phyloP scores from a whole-genome alignment of 2,329 filamentous ascomycete genomes.

The Verticillium longisporum region DNA sequence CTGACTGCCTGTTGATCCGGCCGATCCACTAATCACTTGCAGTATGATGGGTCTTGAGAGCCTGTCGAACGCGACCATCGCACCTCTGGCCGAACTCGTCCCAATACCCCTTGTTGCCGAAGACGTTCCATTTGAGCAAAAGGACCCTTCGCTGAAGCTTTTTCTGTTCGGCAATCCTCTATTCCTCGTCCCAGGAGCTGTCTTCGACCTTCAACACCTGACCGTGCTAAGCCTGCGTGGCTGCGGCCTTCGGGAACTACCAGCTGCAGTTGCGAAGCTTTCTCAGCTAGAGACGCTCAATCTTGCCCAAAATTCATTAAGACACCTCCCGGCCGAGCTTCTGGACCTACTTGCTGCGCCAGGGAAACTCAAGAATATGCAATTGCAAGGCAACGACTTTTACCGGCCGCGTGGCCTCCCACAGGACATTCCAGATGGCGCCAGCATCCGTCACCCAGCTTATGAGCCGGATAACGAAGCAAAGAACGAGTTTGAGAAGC shows the following conservation, averaged over 20 bases:
- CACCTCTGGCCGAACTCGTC: constrained; percentile 47
- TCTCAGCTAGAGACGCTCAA: constrained; percentile 56
- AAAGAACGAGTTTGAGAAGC: constrained; percentile 4
- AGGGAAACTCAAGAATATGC: constrained; percentile 42
- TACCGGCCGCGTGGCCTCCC: constrained; percentile 27
- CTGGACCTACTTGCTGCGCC: constrained; percentile 44
- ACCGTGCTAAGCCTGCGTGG: constrained; percentile 60
- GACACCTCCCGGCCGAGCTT: constrained; percentile 56
- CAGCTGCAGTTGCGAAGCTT: constrained; percentile 51
- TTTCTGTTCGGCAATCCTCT: constrained; percentile 56
- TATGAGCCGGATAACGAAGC: constrained; percentile 14
- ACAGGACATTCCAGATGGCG: constrained; percentile 4
- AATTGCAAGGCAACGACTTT: constrained; percentile 58
- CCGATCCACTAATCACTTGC: constrained; percentile 3
- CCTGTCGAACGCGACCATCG: constrained; percentile 50
- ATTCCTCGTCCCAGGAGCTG: constrained; percentile 44
- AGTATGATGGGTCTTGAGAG: constrained; percentile 40
- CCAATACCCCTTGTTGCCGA: constrained; percentile 47
- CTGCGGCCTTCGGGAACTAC: constrained; percentile 55
- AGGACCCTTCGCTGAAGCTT: constrained; percentile 53
- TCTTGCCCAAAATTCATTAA: constrained; percentile 56
- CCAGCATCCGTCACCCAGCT: constrained; percentile 9
- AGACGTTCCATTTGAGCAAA: constrained; percentile 52
- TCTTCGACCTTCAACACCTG: constrained; percentile 56
- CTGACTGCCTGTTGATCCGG: neutral